phyloP scores from a whole-genome alignment of 2,329 filamentous ascomycete genomes.

The Exophiala sideris region DNA sequence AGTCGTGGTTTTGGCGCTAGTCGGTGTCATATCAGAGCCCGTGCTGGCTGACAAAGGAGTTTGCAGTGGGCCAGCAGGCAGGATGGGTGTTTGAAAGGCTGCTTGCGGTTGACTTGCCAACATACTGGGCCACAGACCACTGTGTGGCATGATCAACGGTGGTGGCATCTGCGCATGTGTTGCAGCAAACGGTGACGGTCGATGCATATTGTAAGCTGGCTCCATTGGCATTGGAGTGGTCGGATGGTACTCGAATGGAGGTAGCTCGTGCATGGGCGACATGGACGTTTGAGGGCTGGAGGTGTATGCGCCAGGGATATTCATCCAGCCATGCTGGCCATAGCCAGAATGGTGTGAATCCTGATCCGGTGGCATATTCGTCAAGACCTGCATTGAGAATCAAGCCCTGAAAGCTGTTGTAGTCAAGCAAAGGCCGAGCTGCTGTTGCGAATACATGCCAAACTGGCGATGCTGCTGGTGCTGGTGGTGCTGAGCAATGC shows the following conservation, averaged over 20 bases:
- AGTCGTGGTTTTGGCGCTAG: constrained; percentile 41
- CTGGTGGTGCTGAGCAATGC: constrained; percentile 15
- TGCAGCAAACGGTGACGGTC: constrained; percentile 54
- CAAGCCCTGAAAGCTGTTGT: constrained; percentile 9
- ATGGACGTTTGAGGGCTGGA: constrained; percentile 41
- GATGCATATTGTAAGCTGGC: constrained; percentile 52
- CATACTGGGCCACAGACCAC: constrained; percentile 69
- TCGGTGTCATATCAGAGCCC: constrained; percentile 38
- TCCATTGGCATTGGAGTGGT: constrained; percentile 61
- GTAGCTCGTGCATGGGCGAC: constrained; percentile 69
- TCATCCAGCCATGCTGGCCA: constrained; percentile 44
- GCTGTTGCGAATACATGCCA: constrained; percentile 14
- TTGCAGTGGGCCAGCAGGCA: constrained; percentile 51
- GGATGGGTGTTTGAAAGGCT: constrained; percentile 60
- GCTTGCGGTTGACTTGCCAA: constrained; percentile 48
- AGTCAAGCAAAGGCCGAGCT: constrained; percentile 1
- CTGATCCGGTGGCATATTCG: constrained; percentile 46
- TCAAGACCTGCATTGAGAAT: constrained; percentile 28
- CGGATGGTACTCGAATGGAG: constrained; percentile 60
- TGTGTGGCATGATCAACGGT: constrained; percentile 67
- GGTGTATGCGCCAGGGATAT: constrained; percentile 43
- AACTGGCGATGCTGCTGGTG: background rate
- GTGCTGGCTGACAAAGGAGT: constrained; percentile 44
- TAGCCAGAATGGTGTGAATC: constrained; percentile 45
- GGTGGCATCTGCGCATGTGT: constrained; percentile 46